Evolutionary conservation across 2,329 filamentous ascomycete genomes (phyloP), one percentile per base, ranked within the genome.

Genomic region (Aureobasidium sp.): DNA sequence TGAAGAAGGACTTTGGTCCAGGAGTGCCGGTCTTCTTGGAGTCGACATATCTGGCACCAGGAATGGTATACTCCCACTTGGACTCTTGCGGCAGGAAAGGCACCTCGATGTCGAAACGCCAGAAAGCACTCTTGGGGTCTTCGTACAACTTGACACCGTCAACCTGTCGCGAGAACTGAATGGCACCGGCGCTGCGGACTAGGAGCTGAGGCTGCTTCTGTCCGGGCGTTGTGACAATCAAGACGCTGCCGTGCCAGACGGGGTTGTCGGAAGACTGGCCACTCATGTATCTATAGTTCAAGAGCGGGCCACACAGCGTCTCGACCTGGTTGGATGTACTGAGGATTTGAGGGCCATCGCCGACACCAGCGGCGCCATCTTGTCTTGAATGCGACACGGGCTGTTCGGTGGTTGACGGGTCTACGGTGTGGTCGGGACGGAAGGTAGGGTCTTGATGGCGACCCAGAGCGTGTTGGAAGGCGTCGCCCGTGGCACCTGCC

Each of bases 181-280:
- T 44, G 61, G 61, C 40, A 30, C 62, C 62, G 29, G 70, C 71
- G 16, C 71, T 70, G 14, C 67, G 69, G 59, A 91, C 68, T 22
- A 75, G 74, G 35, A 94, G 81, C 57, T 78, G 72, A 1, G 78
- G 76, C 57, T 80, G 78, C 17, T 74, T 72, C 63, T 80, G 82
- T 21, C 86, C 86, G 4, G 89, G 86, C 48, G 79, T 83, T 14
- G 85, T 86, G 49, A 96, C 89, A 45, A 96, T 73, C 61, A 96
- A 73, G 6, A 95, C 86, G 66, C 89, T 95, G 55, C 91, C 90
- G 62, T 87, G 76, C 90, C 91, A 97, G 35, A 70, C 71, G 34
- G 74, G 72, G 44, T 62, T 64, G 24, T 69, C 67, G 2, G 68
- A 64, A 51, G 67, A 59, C 56, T 68, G 74, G 24, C 77, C 78